Evolutionary conservation across 2,329 filamentous ascomycete species (phyloP).

Genomic region (Microascus cirrosus): DNA sequence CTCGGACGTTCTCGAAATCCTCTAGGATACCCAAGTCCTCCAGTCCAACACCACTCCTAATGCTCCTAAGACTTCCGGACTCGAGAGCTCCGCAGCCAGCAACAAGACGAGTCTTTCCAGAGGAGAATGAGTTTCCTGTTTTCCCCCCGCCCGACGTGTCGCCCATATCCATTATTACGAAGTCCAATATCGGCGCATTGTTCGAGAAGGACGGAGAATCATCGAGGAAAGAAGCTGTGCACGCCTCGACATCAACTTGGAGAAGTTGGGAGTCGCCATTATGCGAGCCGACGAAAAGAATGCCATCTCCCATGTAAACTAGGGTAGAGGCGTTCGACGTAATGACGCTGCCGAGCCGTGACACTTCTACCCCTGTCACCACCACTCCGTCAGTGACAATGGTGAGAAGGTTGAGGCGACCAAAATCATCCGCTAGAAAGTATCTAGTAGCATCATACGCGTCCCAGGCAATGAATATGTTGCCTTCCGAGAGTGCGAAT

Average conservation of each 20-base stretch:
- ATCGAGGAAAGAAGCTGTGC: constrained; percentile 55
- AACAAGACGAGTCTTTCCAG: constrained; percentile 86
- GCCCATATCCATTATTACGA: constrained; percentile 92
- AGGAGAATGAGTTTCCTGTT: constrained; percentile 77
- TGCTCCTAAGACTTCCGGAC: constrained; percentile 79
- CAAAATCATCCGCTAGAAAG: constrained; percentile 87
- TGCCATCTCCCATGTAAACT: constrained; percentile 62
- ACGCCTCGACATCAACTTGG: constrained; percentile 32
- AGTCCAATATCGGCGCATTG: constrained; percentile 86
- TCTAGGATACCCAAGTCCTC: constrained; percentile 77
- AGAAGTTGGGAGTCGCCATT: constrained; percentile 86
- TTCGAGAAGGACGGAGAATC: constrained; percentile 52
- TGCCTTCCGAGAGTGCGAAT: constrained; percentile 57
- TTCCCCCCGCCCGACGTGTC: constrained; percentile 68
- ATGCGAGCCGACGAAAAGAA: constrained; percentile 83
- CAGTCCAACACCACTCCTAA: constrained; percentile 85
- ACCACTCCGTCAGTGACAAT: constrained; percentile 55
- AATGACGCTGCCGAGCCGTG: constrained; percentile 37
- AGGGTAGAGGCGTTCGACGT: constrained; percentile 70
- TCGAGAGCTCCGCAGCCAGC: constrained; percentile 85
- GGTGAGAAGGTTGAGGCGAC: constrained; percentile 73
- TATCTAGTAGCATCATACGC: constrained; percentile 72
- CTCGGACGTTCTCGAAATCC: constrained; percentile 63
- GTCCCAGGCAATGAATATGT: constrained; percentile 87
- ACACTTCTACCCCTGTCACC: constrained; percentile 63